Evolutionary conservation across 2,329 filamentous ascomycete species (phyloP).

Genomic region (Aspergillus neoniger): DNA sequence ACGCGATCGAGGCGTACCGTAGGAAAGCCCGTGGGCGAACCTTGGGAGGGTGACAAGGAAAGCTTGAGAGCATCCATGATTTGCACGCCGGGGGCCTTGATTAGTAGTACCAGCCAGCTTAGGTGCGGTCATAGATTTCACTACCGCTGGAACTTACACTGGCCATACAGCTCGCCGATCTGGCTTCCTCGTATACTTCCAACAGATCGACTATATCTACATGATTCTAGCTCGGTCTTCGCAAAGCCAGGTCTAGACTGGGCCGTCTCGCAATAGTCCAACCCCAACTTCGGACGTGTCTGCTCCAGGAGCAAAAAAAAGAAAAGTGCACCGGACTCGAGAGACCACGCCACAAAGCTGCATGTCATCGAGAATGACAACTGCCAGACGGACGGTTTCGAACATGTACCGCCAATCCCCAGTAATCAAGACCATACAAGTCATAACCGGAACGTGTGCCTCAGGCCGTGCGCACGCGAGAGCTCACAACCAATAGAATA

Average conservation of each 20-base stretch:
- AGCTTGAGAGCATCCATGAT: not conserved
- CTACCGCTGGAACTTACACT: not conserved
- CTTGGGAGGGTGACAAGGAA: not conserved
- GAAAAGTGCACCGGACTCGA: not conserved
- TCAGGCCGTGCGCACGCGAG: slow-evolving; percentile 20
- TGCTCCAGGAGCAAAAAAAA: not conserved
- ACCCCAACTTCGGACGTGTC: not conserved
- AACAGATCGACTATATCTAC: not conserved
- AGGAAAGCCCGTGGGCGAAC: not conserved
- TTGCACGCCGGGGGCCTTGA: not conserved
- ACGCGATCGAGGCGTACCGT: not conserved
- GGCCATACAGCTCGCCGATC: not conserved
- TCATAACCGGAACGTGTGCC: slow-evolving; percentile 18
- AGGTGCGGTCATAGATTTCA: not conserved
- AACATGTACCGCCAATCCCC: too few relatives aligned
- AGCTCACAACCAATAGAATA: slow-evolving; percentile 19
- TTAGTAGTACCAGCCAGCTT: not conserved
- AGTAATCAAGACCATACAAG: slow-evolving; percentile 1
- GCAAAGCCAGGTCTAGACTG: not conserved
- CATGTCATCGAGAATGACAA: slow-evolving; percentile 8
- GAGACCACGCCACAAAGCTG: slow-evolving; percentile 1
- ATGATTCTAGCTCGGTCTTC: not conserved
- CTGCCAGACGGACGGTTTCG: not conserved
- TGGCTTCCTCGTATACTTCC: not conserved
- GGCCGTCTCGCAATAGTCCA: not conserved